These are phyloP conservation scores for Rosa hybrid DNA, from an alignment of 331 rosid species.

Conservation along the genomic window DNA sequence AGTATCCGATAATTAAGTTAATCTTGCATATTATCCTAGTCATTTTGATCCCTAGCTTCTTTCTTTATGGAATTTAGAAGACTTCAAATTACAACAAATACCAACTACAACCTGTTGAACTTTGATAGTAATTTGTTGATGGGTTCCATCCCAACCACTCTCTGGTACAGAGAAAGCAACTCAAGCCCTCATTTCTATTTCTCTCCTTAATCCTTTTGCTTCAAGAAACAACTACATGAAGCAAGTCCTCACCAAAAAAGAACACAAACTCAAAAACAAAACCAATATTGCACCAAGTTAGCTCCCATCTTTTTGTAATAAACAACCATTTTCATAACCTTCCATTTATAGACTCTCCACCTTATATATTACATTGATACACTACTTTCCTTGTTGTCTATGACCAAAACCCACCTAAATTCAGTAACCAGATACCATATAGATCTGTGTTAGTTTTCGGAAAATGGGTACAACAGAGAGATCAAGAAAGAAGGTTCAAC, in stretches of 20 bases:
- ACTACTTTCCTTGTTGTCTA: conserved; percentile 17
- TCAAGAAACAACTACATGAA: conserved; percentile 67
- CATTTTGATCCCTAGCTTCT: conserved; percentile 4
- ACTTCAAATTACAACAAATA: conserved; percentile 8
- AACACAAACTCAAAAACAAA: conserved; percentile 29
- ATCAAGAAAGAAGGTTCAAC: conserved; percentile 69
- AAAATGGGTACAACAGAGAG: conserved; percentile 77
- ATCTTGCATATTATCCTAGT: neutral
- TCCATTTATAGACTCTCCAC: neutral
- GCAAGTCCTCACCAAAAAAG: conserved; percentile 36
- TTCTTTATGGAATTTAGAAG: neutral
- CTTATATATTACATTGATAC: conserved; percentile 23
- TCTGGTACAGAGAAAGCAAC: conserved; percentile 73
- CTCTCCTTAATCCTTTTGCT: conserved; percentile 59
- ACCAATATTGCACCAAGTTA: neutral
- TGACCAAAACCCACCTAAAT: conserved; percentile 14
- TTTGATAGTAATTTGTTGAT: conserved; percentile 35
- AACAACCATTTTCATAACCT: neutral
- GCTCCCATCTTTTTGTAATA: conserved; percentile 22
- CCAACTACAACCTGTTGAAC: conserved; percentile 19
- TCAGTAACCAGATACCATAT: conserved; percentile 14
- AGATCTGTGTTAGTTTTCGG: conserved; percentile 19
- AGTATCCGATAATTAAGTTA: neutral
- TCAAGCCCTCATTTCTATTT: conserved; percentile 29
- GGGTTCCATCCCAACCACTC: conserved; percentile 73